These are phyloP conservation scores for Apophysomyces trapeziformis DNA, from an alignment of 371 early-diverging fungal genomes.

Conservation along the genomic window DNA sequence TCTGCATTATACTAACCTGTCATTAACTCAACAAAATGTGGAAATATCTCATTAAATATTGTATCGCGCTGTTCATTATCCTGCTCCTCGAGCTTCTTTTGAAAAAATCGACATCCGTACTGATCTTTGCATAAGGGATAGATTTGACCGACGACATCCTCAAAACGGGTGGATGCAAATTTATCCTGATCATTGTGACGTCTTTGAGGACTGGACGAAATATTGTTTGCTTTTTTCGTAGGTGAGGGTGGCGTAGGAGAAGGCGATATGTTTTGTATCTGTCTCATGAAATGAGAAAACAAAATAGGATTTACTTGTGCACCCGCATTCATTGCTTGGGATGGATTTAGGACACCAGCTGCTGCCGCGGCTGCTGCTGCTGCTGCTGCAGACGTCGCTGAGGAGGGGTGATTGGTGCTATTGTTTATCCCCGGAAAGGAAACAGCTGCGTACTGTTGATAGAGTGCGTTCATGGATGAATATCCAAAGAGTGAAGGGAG, in stretches of 20 bases:
- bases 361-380: slow-evolving; percentile 18
- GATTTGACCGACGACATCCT: slow-evolving; percentile 75
- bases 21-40: slow-evolving; percentile 84
- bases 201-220: slow-evolving; percentile 11
- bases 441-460: slow-evolving; percentile 6
- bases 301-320: slow-evolving; percentile 29
- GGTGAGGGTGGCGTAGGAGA: slow-evolving; percentile 23
- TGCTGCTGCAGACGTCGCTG: slow-evolving; percentile 14
- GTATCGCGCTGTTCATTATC: slow-evolving; percentile 60
- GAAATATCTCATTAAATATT: slow-evolving; percentile 77
- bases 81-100: slow-evolving; percentile 83
- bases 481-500: slow-evolving; percentile 18
- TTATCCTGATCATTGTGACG: slow-evolving; percentile 51
- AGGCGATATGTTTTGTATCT: slow-evolving; percentile 16
- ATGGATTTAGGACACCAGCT: slow-evolving; percentile 7
- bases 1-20: slow-evolving; percentile 51
- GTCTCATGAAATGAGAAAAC: slow-evolving; percentile 32
- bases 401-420: slow-evolving; percentile 1
- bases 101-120: slow-evolving; percentile 88
- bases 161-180: slow-evolving; percentile 65
- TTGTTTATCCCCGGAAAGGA: slow-evolving; percentile 9
- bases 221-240: slow-evolving; percentile 12
- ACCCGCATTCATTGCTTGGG: slow-evolving; percentile 13
- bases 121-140: slow-evolving; percentile 88
- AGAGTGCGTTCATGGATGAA: slow-evolving; percentile 4